Base-by-base conservation (phyloP, 2,329 filamentous ascomycete species). In the Venturia pyrina region DNA sequence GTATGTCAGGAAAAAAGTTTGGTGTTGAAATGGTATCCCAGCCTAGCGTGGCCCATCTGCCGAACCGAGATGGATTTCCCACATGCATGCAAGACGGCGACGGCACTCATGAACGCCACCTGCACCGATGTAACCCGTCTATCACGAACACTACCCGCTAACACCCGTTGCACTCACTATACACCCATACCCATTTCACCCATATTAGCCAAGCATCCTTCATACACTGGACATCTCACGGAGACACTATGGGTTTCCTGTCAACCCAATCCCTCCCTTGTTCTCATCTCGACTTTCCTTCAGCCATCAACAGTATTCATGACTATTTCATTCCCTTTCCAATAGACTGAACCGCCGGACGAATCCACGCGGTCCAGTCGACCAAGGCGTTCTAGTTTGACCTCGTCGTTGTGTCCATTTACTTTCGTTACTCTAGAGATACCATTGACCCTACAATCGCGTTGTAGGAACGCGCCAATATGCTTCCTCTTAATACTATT, bases 401-500 rank as follows among this genome's bases (percentile, higher is more conserved):
- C 4, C 10, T 19, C 28, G 3, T 57, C 32, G 19, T 57, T 10
- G 13, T 57, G 15, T n/a, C 17, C 32, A n/a, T 59, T 3, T 19
- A 19, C 28, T 5, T 59, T 15, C 19, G 34, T 59, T 8, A 15
- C 37, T 19, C 28, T 8, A 8, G 50, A 59, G 15, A 59, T 15
- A 59, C 15, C 53, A 15, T 37, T 11, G 2, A 28, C 32, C 17
- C 8, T 3, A 7, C 17, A 4, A n/a, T 34, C 15, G 53, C 53
- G 32, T 59, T 5, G 28, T 50, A 28, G 8, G 19, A 11, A 37
- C 53, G 53, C 28, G 21, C 32, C 50, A 32, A 2, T 6, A 46
- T 41, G 59, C 59, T 62, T 21, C 59, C 59, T 44, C 84, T 95
- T 72, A 93, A 90, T 77, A 96, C 92, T 21, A 83, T 93, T 48